A percentile compares a stretch with the other conserved stretches of the same genome.
phyloP scores from a whole-genome alignment of 2,329 filamentous ascomycete species.

The Cercospora sp. region DNA sequence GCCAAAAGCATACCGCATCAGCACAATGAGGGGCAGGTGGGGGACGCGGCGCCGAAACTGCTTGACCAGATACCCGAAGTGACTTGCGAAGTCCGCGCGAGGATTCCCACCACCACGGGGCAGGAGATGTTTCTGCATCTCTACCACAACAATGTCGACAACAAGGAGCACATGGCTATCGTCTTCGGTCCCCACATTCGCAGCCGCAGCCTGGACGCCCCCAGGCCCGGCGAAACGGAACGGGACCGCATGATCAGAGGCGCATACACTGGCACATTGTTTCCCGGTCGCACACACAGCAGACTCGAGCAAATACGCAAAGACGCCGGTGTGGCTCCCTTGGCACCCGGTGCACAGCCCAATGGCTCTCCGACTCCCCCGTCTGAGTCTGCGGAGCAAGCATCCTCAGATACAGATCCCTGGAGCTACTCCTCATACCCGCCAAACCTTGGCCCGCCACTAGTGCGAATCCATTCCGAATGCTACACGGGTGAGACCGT shows the following conservation, averaged over 20 bases:
- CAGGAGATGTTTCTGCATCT: constrained; percentile 97
- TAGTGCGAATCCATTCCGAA: constrained; percentile 95
- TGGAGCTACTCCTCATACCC: constrained; percentile 31
- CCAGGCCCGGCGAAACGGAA: constrained; percentile 75
- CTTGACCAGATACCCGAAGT: constrained; percentile 77
- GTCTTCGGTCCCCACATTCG: constrained; percentile 90
- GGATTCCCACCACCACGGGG: constrained; percentile 88
- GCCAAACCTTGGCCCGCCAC: constrained; percentile 55
- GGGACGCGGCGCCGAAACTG: constrained; percentile 65
- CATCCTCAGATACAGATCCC: constrained; percentile 15
- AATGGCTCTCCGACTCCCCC: constrained; percentile 23
- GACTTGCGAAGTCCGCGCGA: constrained; percentile 89
- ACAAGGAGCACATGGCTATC: constrained; percentile 95
- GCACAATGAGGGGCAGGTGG: constrained; percentile 32
- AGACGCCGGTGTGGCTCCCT: constrained; percentile 40
- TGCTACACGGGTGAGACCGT: constrained; percentile 99
- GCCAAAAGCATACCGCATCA: constrained; percentile 48
- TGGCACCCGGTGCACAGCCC: constrained; percentile 26
- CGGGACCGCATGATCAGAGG: constrained; percentile 91
- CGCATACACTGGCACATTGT: constrained; percentile 85
- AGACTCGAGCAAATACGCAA: constrained; percentile 57
- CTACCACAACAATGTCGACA: constrained; percentile 89
- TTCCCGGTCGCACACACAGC: constrained; percentile 78
- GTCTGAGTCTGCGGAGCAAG: constrained; percentile 10
- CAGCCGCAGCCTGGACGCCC: constrained; percentile 67